Percentiles rank a stretch among this genome's conserved stretches.
Conservation (phyloP, 73 alveolate species). For the Symbiodinium natans region DNA sequence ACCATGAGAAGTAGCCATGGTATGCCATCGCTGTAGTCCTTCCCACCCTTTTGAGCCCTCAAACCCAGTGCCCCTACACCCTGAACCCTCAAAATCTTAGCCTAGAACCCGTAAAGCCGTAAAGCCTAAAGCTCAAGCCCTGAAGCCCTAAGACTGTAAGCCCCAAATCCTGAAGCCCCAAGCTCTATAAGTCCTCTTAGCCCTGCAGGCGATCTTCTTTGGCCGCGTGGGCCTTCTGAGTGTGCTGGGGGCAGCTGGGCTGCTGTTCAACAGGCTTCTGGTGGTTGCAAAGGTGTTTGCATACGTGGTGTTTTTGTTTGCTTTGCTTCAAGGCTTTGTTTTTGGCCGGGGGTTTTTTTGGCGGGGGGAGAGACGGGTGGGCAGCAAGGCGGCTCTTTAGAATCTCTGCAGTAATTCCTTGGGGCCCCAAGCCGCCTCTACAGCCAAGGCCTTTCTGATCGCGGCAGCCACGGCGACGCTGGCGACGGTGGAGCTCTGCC, state of each 20-base stretch:
- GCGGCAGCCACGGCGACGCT: neutral
- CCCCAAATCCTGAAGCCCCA: neutral
- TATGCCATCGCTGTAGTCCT: too few relatives aligned
- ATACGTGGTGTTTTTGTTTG: too few relatives aligned
- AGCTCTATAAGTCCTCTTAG: neutral
- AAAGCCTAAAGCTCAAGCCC: neutral
- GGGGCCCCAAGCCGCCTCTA: neutral
- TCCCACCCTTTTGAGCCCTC: too few relatives aligned
- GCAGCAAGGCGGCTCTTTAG: neutral
- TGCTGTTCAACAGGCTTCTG: too few relatives aligned
- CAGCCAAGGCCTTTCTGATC: neutral
- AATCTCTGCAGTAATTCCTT: neutral
- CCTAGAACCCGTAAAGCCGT: too few relatives aligned
- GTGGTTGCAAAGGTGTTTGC: too few relatives aligned
- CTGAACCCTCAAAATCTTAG: too few relatives aligned
- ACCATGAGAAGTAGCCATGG: too few relatives aligned
- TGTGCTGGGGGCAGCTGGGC: neutral
- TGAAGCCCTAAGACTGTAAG: neutral
- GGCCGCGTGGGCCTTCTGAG: constrained; percentile 4
- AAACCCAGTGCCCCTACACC: too few relatives aligned
- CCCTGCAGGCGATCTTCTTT: neutral
- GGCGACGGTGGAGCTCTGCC: neutral
- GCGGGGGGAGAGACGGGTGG: too few relatives aligned
- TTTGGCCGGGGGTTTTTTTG: too few relatives aligned
- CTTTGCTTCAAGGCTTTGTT: too few relatives aligned